Evolutionary conservation across 192 early-diverging fungal genomes (phyloP).

Genomic region (Helicostylum pulchrum): DNA sequence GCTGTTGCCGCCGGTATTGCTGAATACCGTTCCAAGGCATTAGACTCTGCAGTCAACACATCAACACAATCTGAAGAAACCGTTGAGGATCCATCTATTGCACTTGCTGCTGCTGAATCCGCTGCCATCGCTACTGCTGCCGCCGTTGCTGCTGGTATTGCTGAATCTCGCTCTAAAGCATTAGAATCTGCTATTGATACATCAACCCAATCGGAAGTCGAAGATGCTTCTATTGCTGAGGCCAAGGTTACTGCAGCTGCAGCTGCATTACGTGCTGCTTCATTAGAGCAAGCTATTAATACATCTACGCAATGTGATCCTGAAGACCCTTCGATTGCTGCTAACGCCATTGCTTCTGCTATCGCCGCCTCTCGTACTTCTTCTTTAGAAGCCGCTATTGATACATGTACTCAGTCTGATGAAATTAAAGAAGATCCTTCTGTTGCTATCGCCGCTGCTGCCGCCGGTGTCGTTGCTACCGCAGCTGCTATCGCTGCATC

Average conservation of each 20-base stretch:
- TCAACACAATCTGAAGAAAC: background rate
- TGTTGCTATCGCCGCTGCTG: conserved; percentile 2
- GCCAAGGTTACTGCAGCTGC: background rate
- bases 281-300: background rate
- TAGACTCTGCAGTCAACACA: background rate
- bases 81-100: background rate
- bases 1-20: too few species aligned
- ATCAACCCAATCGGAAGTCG: background rate
- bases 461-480: background rate
- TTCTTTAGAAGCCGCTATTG: conserved; percentile 16
- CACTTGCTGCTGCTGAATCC: conserved; percentile 1
- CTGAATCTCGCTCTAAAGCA: background rate
- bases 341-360: background rate
- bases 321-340: background rate
- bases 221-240: conserved; percentile 18
- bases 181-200: background rate
- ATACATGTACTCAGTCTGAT: background rate
- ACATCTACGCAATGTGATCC: background rate
- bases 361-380: conserved; percentile 6
- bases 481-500: conserved; percentile 24
- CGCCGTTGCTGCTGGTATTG: background rate
- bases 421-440: conserved; percentile 8
- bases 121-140: background rate
- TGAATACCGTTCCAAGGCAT: too few species aligned
- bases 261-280: too few species aligned